phyloP scores from a whole-genome alignment of 345 rosid species.

The Bretschneidera sinensis region DNA sequence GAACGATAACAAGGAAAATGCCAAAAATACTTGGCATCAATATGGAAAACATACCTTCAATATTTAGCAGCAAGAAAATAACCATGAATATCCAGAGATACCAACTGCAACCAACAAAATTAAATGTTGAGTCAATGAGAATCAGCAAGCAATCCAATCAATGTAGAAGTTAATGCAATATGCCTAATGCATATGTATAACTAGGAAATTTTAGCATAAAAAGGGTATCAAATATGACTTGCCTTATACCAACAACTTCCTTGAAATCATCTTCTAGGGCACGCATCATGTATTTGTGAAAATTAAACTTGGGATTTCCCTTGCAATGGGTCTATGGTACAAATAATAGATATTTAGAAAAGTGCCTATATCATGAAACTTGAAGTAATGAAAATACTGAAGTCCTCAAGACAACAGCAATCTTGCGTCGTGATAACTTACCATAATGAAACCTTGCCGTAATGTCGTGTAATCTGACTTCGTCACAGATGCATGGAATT shows the following conservation, averaged over 20 bases:
- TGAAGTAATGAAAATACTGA: neutral
- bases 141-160: slow-evolving; percentile 14
- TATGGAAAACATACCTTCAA: slow-evolving; percentile 49
- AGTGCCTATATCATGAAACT: neutral
- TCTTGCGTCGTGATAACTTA: slow-evolving; percentile 20
- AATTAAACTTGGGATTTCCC: slow-evolving; percentile 65
- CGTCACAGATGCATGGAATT: slow-evolving; percentile 81
- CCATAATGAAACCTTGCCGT: slow-evolving; percentile 85
- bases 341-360: slow-evolving; percentile 9
- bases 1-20: slow-evolving; percentile 1
- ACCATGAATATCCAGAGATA: slow-evolving; percentile 90
- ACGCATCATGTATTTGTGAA: slow-evolving; percentile 89
- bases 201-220: neutral
- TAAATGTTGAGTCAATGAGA: slow-evolving; percentile 4
- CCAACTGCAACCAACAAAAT: slow-evolving; percentile 61
- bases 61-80: slow-evolving; percentile 77
- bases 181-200: neutral
- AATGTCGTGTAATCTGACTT: slow-evolving; percentile 74
- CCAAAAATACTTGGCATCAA: slow-evolving; percentile 6
- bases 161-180: neutral
- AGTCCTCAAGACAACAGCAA: slow-evolving; percentile 2
- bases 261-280: slow-evolving; percentile 95
- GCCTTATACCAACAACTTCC: slow-evolving; percentile 91
- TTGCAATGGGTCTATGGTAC: slow-evolving; percentile 62
- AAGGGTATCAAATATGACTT: slow-evolving; percentile 7